A percentile compares a stretch with the other conserved stretches of the same genome.
Conservation (phyloP, 106 monocot genomes). For the Allium fistulosum region DNA sequence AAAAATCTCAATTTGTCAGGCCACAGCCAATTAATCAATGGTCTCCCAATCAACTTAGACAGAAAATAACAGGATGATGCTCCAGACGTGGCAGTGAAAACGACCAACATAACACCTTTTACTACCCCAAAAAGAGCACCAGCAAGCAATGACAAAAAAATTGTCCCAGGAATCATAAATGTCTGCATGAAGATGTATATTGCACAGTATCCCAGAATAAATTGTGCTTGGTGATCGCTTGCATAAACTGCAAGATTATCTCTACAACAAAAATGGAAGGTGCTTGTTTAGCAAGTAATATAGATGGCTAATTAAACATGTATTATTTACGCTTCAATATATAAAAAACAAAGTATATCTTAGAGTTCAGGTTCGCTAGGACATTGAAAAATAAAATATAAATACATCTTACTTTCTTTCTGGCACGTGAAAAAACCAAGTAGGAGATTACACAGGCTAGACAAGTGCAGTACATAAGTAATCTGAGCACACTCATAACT, state of each 20-base stretch:
- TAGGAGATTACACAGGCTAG: no score
- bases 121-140: slow-evolving; percentile 88
- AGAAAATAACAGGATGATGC: slow-evolving; percentile 87
- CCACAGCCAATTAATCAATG: slow-evolving; percentile 75
- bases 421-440: no score
- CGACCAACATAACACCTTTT: slow-evolving; percentile 70
- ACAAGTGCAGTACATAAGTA: no score
- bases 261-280: slow-evolving; percentile 25
- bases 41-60: slow-evolving; percentile 83
- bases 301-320: background rate
- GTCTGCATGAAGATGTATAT: slow-evolving; percentile 99
- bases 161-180: slow-evolving; percentile 98
- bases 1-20: slow-evolving; percentile 84
- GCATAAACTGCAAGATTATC: slow-evolving; percentile 82
- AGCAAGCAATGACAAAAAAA: slow-evolving; percentile 88
- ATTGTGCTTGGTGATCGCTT: slow-evolving; percentile 61
- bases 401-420: no score
- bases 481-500: no score
- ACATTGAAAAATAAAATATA: no score
- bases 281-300: background rate
- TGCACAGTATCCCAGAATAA: slow-evolving; percentile 88
- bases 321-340: no score
- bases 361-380: no score
- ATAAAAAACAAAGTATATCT: no score
- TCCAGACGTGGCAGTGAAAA: slow-evolving; percentile 76